Evolutionary conservation across 192 early-diverging fungal genomes (phyloP).

Genomic region (Coemansia sp.): DNA sequence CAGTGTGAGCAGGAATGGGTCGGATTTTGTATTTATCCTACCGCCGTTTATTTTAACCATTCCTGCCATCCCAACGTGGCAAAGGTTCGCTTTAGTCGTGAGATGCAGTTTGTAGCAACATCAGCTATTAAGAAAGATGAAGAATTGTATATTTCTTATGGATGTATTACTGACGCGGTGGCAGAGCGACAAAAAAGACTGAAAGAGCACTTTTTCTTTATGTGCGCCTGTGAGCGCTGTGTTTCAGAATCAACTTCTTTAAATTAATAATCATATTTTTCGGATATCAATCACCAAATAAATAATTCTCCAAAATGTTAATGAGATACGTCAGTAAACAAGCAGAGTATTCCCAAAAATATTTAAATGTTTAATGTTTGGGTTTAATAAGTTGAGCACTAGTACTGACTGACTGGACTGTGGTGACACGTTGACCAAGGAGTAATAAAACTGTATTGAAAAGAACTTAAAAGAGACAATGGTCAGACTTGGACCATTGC

Average conservation of each 20-base stretch:
- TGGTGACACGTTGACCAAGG: too few species aligned
- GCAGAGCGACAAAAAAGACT: constrained; percentile 50
- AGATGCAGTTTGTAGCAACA: constrained; percentile 56
- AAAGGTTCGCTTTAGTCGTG: constrained; percentile 46
- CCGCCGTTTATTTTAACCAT: constrained; percentile 69
- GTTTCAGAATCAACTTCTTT: background rate
- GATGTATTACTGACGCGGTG: constrained; percentile 49
- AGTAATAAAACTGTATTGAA: too few species aligned
- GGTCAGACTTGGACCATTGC: too few species aligned
- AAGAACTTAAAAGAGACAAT: too few species aligned
- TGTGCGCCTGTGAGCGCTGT: constrained; percentile 60
- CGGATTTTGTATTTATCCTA: constrained; percentile 62
- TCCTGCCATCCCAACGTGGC: constrained; percentile 62
- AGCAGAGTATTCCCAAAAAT: too few species aligned
- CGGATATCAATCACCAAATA: too few species aligned
- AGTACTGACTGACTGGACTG: too few species aligned
- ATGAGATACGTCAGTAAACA: too few species aligned
- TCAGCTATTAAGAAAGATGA: constrained; percentile 50
- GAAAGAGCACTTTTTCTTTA: constrained; percentile 61
- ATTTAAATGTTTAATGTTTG: too few species aligned
- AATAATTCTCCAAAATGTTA: too few species aligned
- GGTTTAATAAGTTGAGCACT: too few species aligned
- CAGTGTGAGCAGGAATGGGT: constrained; percentile 52
- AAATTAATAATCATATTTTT: background rate
- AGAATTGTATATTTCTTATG: constrained; percentile 67